Evolutionary conservation across 129 eudicot species (phyloP), one percentile per base, ranked within the genome.

Genomic region (Artemisia annua): DNA sequence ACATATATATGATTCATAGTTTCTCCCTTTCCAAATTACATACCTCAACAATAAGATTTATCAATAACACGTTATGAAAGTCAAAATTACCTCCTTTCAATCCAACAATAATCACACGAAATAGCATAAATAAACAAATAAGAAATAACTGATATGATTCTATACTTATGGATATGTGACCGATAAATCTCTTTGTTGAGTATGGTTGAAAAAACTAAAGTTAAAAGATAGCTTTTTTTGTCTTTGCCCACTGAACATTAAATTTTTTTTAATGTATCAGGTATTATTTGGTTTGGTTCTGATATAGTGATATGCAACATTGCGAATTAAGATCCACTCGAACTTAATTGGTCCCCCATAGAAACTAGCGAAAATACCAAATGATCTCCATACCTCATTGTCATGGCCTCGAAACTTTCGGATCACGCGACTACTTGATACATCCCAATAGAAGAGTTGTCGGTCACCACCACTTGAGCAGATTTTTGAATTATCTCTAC

Each of bases 371-470:
- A 28, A 62, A 52, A 10, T 61, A 32, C 51, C 22, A 39, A 7
- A 39, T 39, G 46, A 39, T 39, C 46, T 39, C 11, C 46, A 48
- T 63, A 94, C 98, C 97, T 94, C 98, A 75, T 97, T 94, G 71
- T 90, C 97, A 80, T 94, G 98, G 59, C 97, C 98, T 52, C 97
- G 93, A 54, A 94, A 94, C 75, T 94, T 94, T 49, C 98, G 78
- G 69, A 94, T 94, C 32, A 94, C 98, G 18, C 89, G 96, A 35
- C 97, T 97, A 75, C 73, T 84, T 57, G 98, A 85, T 75, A 94
- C 98, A 80, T 94, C 98, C 98, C 98, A 94, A 63, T 90, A 94
- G 85, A 94, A 94, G 14, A 94, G 83, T 81, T 94, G 98, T 2
- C 97, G 90, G 52, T 94, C 98, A 75, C 98, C 97, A 16, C 98